Evolutionary conservation across 2,329 filamentous ascomycete species (phyloP).

Genomic region (Cladosporium velox): DNA sequence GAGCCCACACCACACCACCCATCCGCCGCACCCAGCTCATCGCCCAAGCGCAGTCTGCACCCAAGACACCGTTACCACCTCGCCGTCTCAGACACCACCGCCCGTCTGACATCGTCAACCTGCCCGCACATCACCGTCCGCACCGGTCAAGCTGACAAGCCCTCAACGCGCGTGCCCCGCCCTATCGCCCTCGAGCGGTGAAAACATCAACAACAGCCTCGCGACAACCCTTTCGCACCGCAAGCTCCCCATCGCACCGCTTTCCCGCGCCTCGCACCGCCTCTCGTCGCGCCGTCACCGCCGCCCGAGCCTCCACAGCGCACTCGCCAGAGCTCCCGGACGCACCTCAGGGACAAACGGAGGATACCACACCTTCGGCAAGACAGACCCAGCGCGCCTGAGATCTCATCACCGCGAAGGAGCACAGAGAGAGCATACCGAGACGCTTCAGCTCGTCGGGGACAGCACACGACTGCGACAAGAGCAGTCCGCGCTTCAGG

Average conservation of each 20-base stretch:
- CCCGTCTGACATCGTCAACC: slow-evolving; percentile 5
- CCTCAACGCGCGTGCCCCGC: slow-evolving; percentile 21
- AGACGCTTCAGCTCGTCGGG: slow-evolving; percentile 11
- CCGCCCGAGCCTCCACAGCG: slow-evolving; percentile 5
- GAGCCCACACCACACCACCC: neutral
- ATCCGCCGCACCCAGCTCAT: slow-evolving; percentile 2
- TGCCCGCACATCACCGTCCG: slow-evolving; percentile 8
- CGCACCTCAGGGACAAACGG: slow-evolving; percentile 21
- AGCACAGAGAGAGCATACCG: slow-evolving; percentile 9
- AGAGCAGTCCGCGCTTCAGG: slow-evolving; percentile 25
- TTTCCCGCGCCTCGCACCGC: neutral
- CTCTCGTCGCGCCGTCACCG: neutral
- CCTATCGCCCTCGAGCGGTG: slow-evolving; percentile 18
- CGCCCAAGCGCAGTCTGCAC: slow-evolving; percentile 15
- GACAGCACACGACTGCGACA: slow-evolving; percentile 22
- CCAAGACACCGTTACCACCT: neutral
- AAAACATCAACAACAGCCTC: slow-evolving; percentile 18
- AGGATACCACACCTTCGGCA: slow-evolving; percentile 7
- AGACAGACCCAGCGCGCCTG: slow-evolving; percentile 16
- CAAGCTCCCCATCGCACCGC: slow-evolving; percentile 13
- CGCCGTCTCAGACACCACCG: slow-evolving; percentile 9
- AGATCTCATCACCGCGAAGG: slow-evolving; percentile 4
- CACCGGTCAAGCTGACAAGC: slow-evolving; percentile 22
- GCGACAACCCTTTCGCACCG: slow-evolving; percentile 12
- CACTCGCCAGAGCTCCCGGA: slow-evolving; percentile 20